phyloP scores from a whole-genome alignment of 2,329 filamentous ascomycete genomes.

The Colletotrichum spaethianum region DNA sequence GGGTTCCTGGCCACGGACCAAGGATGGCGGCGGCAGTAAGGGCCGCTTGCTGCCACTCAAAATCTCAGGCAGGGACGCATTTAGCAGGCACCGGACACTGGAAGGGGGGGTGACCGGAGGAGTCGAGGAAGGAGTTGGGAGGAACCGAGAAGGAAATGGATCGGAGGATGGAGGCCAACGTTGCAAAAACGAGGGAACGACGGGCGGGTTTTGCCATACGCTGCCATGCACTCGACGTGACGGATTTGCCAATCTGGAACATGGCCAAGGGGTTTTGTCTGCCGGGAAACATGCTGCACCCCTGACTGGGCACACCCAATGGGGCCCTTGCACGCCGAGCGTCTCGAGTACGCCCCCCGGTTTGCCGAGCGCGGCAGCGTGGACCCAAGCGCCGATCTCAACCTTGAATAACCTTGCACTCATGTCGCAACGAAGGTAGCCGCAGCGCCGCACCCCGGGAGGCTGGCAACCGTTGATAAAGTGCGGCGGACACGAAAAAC shows the following conservation, averaged over 20 bases:
- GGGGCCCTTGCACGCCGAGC: not conserved
- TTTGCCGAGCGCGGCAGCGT: slow-evolving; percentile 30
- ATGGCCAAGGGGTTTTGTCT: slow-evolving; percentile 29
- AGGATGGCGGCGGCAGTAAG: not conserved
- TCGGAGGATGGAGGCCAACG: slow-evolving; percentile 3
- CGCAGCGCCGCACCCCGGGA: not conserved
- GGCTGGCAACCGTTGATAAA: not conserved
- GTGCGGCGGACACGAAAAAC: not conserved
- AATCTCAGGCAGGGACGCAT: not conserved
- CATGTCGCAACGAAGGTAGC: not conserved
- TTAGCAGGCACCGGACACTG: not conserved
- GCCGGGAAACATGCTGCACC: slow-evolving; percentile 30
- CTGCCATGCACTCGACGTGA: slow-evolving; percentile 32
- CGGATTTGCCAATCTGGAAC: slow-evolving; percentile 37
- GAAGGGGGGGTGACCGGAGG: not conserved
- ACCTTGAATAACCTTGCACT: slow-evolving; percentile 12
- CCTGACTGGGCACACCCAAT: not conserved
- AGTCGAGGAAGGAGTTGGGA: not conserved
- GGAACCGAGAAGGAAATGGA: not conserved
- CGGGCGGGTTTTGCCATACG: not conserved
- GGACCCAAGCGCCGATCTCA: slow-evolving; percentile 39
- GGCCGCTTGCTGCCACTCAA: not conserved
- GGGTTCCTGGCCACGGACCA: not conserved
- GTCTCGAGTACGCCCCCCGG: slow-evolving; percentile 28
- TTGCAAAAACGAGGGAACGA: slow-evolving; percentile 8